A percentile compares a stretch with the other conserved stretches of the same genome.
Conservation (phyloP, 1,139 yeast genomes). For the Candida sp. region DNA sequence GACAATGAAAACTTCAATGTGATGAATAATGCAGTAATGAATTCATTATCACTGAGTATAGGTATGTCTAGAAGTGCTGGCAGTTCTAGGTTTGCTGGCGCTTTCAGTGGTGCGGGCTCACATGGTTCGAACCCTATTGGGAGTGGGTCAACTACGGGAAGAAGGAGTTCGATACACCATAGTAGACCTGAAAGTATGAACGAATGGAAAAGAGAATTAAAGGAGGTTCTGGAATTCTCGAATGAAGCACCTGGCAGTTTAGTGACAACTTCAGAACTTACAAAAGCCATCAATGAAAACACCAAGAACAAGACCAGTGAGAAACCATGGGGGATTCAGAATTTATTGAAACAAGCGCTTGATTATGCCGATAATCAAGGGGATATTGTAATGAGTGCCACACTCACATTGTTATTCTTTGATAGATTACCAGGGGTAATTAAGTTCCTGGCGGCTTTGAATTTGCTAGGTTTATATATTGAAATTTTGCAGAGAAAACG, state of each 20-base stretch:
- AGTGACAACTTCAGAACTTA: constrained; percentile 22
- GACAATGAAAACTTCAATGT: constrained; percentile 39
- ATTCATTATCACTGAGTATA: constrained; percentile 4
- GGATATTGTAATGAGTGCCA: constrained; percentile 59
- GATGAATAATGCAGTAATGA: constrained; percentile 27
- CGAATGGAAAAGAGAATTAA: constrained; percentile 6
- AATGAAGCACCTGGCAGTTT: constrained; percentile 5
- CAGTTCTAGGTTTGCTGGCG: constrained; percentile 1
- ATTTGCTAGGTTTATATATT: constrained; percentile 58
- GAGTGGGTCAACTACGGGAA: neutral
- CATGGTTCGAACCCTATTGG: neutral
- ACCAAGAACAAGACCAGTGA: constrained; percentile 12
- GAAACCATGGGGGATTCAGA: constrained; percentile 31
- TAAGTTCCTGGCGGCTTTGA: constrained; percentile 25
- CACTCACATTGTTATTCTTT: constrained; percentile 56
- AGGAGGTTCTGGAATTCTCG: constrained; percentile 12
- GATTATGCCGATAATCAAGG: constrained; percentile 62
- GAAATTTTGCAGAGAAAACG: constrained; percentile 51
- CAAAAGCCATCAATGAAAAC: constrained; percentile 26
- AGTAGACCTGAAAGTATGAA: constrained; percentile 1
- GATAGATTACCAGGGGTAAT: constrained; percentile 19
- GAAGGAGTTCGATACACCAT: neutral
- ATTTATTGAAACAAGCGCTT: constrained; percentile 39
- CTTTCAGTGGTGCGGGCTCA: neutral
- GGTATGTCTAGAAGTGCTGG: constrained; percentile 2